A percentile compares a stretch with the other conserved stretches of the same genome.
Evolutionary conservation across 768 basidiomycete species (phyloP).

Genomic region (Lactarius tabidus): DNA sequence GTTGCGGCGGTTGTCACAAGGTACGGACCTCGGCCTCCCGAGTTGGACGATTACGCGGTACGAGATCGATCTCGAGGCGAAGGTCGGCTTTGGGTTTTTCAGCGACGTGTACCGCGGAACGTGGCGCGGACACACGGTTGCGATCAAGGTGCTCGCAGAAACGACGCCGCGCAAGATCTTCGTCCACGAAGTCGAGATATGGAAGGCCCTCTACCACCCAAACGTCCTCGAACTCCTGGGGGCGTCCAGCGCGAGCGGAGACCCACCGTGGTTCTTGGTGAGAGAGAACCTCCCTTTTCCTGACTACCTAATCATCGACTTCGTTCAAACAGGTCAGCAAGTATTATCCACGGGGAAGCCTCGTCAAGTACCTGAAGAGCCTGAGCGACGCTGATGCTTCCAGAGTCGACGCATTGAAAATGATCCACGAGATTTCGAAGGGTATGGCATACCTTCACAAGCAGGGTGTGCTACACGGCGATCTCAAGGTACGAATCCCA

Average conservation of each 20-base stretch:
- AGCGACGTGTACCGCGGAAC: constrained; percentile 73
- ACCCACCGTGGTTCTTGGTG: constrained; percentile 68
- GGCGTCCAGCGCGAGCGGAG: constrained; percentile 65
- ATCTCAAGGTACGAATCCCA: constrained; percentile 58
- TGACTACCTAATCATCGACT: constrained; percentile 26
- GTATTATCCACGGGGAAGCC: constrained; percentile 60
- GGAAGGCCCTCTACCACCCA: constrained; percentile 64
- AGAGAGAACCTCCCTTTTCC: neutral
- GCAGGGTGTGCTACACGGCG: constrained; percentile 68
- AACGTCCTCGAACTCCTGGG: constrained; percentile 74
- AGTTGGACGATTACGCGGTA: constrained; percentile 80
- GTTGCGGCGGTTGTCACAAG: constrained; percentile 54
- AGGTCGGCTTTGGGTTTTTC: constrained; percentile 72
- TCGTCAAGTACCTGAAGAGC: constrained; percentile 53
- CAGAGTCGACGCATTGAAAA: constrained; percentile 48
- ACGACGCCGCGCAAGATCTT: constrained; percentile 62
- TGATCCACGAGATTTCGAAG: constrained; percentile 69
- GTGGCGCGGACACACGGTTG: constrained; percentile 64
- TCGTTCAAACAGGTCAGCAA: constrained; percentile 48
- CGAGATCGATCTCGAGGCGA: constrained; percentile 67
- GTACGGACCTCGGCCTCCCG: constrained; percentile 40
- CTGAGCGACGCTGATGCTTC: constrained; percentile 28
- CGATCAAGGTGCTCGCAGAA: constrained; percentile 67
- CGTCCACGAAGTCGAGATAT: constrained; percentile 63
- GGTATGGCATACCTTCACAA: constrained; percentile 81